Evolutionary conservation across 352 stramenopile genomes (phyloP), one percentile per base, ranked within the genome.

Genomic region (Phytophthora constricta): DNA sequence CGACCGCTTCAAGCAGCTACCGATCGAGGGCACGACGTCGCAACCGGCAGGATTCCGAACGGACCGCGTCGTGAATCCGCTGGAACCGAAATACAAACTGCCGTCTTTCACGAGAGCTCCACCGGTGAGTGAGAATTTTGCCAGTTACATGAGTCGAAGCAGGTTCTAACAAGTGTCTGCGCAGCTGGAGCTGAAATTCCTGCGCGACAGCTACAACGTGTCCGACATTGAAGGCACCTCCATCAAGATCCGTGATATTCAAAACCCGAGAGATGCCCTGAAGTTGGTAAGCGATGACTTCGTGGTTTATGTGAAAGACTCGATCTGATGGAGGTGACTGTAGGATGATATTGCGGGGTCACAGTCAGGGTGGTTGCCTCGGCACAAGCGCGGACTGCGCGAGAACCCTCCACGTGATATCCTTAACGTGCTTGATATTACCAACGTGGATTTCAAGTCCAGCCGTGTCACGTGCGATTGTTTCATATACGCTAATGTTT

Each of bases 151-250:
- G n/a, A 14, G 7, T 58, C 19, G 10, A 26, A 48, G 10, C 28
- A 16, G 17, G 28, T 48, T 4, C 28, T 42, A 14, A 47, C 42
- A 17, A 9, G 13, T 31, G 33, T 42, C 7, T 71, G 17, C 25
- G 25, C 48, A 88, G 69, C 16, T 81, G 1, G 65, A 77, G 25
- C 81, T 79, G 1, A 84, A 84, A 45, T 93, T 93, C 51, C 58
- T 93, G 19, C 83, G 85, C 13, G 83, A 93, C 54, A 90, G 80
- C 71, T 92, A 90, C 65, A 79, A 88, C 56, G 82, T 91, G 41
- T 76, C 62, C 22, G 82, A 93, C 60, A 93, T 93, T 41, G 81
- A 88, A 16, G 85, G 85, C 46, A 90, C 85, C 16, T 77, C 53
- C 13, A 80, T 73, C 57, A 84, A 80, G 42, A 61, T 60, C 5